Base-by-base conservation (phyloP, 345 rosid genomes). In the Eucalyptus paniculata region DNA sequence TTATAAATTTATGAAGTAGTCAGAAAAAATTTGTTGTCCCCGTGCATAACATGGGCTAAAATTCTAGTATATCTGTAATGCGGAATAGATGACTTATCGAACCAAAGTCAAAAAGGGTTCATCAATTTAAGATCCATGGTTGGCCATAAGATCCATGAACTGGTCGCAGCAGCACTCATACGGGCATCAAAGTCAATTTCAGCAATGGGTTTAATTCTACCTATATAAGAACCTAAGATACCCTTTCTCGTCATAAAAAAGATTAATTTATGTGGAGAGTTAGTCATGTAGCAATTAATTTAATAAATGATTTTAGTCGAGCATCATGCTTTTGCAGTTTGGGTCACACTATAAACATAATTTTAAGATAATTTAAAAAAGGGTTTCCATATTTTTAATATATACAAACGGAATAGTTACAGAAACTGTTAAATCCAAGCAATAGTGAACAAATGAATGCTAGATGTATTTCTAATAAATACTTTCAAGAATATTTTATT, bases 341-440 rank as follows among this genome's bases (percentile, higher is more conserved):
- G 5, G 5, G 28, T 5, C 62, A 10, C 24, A 0, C 4, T 0
- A 53, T 8, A 53, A 53, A 53, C 0, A 18, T 53, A 7, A 51
- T 16, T 1, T 51, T 0, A 6, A 49, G 0, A 50, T 50, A 50
- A 50, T 16, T 6, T 2, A 0, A 2, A 49, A 51, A 51, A 3
- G 4, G 56, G 1, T 7, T 51, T 0, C 54, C 9, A 51, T 18
- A 1, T 23, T 21, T 56, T 21, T 56, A 1, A 4, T 56, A 0
- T 23, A 9, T 9, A 56, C 3, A 4, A 2, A 10, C 12, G 1
- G 49, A 1, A 47, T 10, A 3, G 12, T 47, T 3, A 47, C 4
- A 10, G 12, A 3, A 47, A 47, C 13, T 47, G 13, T 11, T 47
- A 47, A 3, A 47, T 11, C 49, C 13, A 11, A 47, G 4, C 49